A percentile compares a stretch with the other conserved stretches of the same genome.
Evolutionary conservation across 75 land plant genomes (phyloP).

Genomic region (Pseudotsuga menziesii): DNA sequence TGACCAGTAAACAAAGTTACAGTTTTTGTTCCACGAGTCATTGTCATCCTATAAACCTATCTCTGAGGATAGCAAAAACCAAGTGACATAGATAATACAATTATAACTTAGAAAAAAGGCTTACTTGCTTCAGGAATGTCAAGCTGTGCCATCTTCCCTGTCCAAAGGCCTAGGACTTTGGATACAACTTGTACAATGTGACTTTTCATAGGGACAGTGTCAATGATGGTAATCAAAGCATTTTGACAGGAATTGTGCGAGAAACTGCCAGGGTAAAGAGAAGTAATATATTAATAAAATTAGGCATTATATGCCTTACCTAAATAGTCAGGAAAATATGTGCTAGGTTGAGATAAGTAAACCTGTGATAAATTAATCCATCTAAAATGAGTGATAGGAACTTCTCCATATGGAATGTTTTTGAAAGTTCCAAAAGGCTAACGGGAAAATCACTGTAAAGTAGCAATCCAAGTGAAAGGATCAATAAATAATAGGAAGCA

Average conservation of each 20-base stretch:
- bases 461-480: background rate
- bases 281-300: slow-evolving; percentile 2
- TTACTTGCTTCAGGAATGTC: slow-evolving; percentile 13
- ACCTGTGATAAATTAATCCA: slow-evolving; percentile 59
- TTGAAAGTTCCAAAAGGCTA: slow-evolving; percentile 32
- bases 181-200: slow-evolving; percentile 33
- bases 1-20: background rate
- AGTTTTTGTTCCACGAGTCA: background rate
- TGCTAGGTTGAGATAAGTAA: slow-evolving; percentile 3
- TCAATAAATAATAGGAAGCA: background rate
- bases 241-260: slow-evolving; percentile 34
- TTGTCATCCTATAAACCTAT: background rate
- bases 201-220: slow-evolving; percentile 37
- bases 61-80: background rate
- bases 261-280: slow-evolving; percentile 28
- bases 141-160: slow-evolving; percentile 10
- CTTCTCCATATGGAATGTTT: slow-evolving; percentile 55
- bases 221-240: slow-evolving; percentile 35
- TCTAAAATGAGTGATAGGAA: slow-evolving; percentile 47
- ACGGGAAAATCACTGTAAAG: slow-evolving; percentile 49
- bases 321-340: background rate
- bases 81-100: background rate
- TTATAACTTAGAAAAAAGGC: slow-evolving; percentile 1
- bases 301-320: background rate
- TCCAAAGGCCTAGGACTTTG: slow-evolving; percentile 33